phyloP scores from a whole-genome alignment of 257 asterid species.

The Buddleja alternifolia region DNA sequence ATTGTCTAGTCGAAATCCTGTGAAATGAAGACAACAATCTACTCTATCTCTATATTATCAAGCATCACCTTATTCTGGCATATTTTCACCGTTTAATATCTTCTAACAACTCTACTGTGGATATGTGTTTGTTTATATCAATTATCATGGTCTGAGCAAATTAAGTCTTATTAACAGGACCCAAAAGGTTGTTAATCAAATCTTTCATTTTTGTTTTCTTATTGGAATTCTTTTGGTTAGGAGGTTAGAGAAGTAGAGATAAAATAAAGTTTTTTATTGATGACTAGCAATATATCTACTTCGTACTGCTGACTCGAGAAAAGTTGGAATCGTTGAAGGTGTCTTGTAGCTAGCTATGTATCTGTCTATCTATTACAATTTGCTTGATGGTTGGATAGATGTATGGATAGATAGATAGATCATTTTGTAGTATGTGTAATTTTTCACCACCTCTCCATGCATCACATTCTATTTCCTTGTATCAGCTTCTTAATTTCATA shows the following conservation, averaged over 20 bases:
- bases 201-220: not conserved
- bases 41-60: not conserved
- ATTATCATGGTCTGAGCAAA: not conserved
- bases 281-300: slow-evolving; percentile 2
- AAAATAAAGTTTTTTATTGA: not conserved
- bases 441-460: not conserved
- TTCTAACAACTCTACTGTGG: not conserved
- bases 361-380: not conserved
- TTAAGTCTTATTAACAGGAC: not conserved
- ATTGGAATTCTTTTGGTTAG: not conserved
- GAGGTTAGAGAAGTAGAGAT: not conserved
- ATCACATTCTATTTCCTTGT: not conserved
- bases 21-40: too few relatives aligned
- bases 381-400: not conserved
- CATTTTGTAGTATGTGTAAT: not conserved
- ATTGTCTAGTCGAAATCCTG: too few relatives aligned
- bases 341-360: not conserved
- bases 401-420: not conserved
- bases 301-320: not conserved
- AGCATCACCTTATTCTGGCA: not conserved
- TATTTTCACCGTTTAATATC: not conserved
- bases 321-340: not conserved
- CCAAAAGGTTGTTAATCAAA: slow-evolving; percentile 10
- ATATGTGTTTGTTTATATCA: too few relatives aligned
- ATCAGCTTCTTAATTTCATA: not conserved